Conservation (phyloP, 2,329 filamentous ascomycete genomes). For the Penicillium sumatraense region DNA sequence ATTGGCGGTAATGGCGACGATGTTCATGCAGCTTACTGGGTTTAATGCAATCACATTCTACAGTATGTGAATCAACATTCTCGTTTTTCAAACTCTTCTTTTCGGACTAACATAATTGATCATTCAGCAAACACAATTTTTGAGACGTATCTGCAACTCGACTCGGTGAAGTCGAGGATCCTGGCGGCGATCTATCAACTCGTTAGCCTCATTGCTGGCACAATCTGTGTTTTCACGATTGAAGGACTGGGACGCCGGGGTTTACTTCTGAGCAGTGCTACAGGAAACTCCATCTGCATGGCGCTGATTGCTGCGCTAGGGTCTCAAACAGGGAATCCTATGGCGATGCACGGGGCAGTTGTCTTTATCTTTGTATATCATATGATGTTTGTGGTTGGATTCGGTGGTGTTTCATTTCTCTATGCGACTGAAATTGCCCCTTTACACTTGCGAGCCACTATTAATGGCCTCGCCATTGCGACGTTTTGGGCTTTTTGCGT, state of each 20-base stretch:
- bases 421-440: conserved; percentile 15
- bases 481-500: conserved; percentile 9
- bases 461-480: conserved; percentile 12
- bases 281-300: conserved; percentile 17
- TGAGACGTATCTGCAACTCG: conserved; percentile 16
- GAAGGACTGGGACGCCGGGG: conserved; percentile 19
- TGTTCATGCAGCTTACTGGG: conserved; percentile 20
- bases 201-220: conserved; percentile 14
- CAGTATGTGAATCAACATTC: conserved; percentile 10
- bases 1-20: conserved; percentile 12
- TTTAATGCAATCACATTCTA: conserved; percentile 21
- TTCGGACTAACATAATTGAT: too few species aligned
- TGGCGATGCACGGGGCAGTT: conserved; percentile 14
- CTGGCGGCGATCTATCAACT: conserved; percentile 19
- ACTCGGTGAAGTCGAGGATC: conserved; percentile 14
- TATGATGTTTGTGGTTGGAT: conserved; percentile 10
- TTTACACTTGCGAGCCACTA: conserved; percentile 10
- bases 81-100: background rate
- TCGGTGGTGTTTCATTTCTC: conserved; percentile 11
- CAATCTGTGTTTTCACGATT: conserved; percentile 20
- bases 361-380: conserved; percentile 18
- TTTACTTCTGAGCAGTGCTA: conserved; percentile 15
- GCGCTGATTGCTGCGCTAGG: conserved; percentile 16
- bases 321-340: conserved; percentile 14
- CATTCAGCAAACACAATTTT: conserved; percentile 21